Evolutionary conservation across 2,329 filamentous ascomycete genomes (phyloP).

Genomic region (Ceratocystiopsis sp.): DNA sequence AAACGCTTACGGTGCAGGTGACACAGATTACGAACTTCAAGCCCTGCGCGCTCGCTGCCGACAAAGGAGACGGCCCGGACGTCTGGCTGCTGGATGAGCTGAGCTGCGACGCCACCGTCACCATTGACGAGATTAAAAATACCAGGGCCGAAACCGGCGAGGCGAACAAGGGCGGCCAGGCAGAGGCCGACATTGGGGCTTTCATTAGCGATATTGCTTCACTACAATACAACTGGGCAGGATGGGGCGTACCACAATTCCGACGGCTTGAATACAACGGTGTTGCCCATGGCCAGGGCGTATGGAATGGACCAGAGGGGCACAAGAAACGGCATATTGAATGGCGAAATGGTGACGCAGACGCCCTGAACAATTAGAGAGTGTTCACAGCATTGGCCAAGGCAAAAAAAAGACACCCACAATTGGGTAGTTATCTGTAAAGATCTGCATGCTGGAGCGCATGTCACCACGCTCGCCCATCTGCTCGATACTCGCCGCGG

Average conservation of each 20-base stretch:
- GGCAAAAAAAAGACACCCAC: not conserved
- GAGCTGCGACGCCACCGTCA: constrained; percentile 63
- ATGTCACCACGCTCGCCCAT: not conserved
- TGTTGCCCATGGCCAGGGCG: constrained; percentile 69
- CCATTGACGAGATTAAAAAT: constrained; percentile 73
- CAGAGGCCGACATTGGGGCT: not conserved
- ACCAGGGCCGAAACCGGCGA: constrained; percentile 61
- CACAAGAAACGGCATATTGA: constrained; percentile 74
- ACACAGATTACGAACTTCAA: constrained; percentile 65
- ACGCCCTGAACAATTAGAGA: too few species aligned
- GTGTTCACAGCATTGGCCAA: not conserved
- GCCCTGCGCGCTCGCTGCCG: constrained; percentile 70
- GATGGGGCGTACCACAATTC: constrained; percentile 41
- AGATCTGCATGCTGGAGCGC: not conserved
- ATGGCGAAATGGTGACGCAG: constrained; percentile 19
- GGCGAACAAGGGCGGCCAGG: not conserved
- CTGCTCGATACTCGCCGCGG: too few species aligned
- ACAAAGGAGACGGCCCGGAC: constrained; percentile 82
- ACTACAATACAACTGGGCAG: too few species aligned
- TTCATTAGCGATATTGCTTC: too few species aligned
- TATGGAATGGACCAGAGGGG: constrained; percentile 80
- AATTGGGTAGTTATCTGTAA: not conserved
- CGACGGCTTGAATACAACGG: constrained; percentile 67
- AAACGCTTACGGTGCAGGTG: constrained; percentile 76
- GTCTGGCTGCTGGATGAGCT: constrained; percentile 65